A percentile compares a stretch with the other conserved stretches of the same genome.
Evolutionary conservation across 768 basidiomycete species (phyloP).

Genomic region (Boletus vinaceobasis): DNA sequence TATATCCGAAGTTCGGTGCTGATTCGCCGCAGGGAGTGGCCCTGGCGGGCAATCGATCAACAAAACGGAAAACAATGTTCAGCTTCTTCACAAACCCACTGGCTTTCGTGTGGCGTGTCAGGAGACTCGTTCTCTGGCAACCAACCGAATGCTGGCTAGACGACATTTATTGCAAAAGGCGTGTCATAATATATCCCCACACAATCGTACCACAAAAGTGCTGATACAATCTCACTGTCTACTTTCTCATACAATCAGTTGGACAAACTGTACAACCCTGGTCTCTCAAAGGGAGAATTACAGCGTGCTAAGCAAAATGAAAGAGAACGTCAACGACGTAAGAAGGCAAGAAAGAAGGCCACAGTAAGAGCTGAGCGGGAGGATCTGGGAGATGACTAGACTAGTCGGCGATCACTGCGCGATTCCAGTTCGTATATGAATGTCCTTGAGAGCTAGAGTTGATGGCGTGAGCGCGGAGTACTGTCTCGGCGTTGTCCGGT

Average conservation of each 20-base stretch:
- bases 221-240: slow-evolving; percentile 17
- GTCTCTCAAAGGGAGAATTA: slow-evolving; percentile 68
- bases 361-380: slow-evolving; percentile 27
- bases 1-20: background rate
- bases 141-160: slow-evolving; percentile 78
- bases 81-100: slow-evolving; percentile 84
- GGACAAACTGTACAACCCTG: slow-evolving; percentile 70
- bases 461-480: background rate
- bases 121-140: slow-evolving; percentile 77
- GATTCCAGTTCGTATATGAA: background rate
- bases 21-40: slow-evolving; percentile 61
- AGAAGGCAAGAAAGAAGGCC: slow-evolving; percentile 75
- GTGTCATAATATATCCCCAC: slow-evolving; percentile 35
- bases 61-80: slow-evolving; percentile 90
- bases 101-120: slow-evolving; percentile 86
- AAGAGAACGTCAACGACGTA: slow-evolving; percentile 67
- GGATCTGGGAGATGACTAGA: slow-evolving; percentile 12
- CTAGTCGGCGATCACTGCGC: slow-evolving; percentile 2
- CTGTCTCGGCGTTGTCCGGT: slow-evolving; percentile 10
- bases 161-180: slow-evolving; percentile 74
- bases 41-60: slow-evolving; percentile 97
- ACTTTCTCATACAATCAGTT: slow-evolving; percentile 42
- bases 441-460: background rate
- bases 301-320: slow-evolving; percentile 70
- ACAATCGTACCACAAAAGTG: slow-evolving; percentile 3